These are phyloP conservation scores for Coffea canephora DNA, from an alignment of 257 asterid genomes.

Conservation along the genomic window DNA sequence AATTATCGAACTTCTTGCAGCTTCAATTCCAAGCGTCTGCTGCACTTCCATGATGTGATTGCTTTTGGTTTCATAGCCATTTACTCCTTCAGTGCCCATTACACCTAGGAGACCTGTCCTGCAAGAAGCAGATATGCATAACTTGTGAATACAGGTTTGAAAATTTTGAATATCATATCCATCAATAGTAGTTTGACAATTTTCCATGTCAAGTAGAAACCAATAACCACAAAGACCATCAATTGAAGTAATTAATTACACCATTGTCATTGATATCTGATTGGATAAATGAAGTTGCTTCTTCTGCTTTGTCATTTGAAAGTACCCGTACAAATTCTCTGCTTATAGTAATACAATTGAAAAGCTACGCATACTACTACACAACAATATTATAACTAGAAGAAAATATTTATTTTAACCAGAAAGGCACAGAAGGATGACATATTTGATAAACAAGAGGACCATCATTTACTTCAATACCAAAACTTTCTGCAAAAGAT, in stretches of 20 bases:
- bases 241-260: background rate
- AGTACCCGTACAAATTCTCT: too few relatives aligned
- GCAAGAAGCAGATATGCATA: constrained; percentile 21
- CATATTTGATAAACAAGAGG: background rate
- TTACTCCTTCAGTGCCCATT: constrained; percentile 87
- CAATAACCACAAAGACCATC: background rate
- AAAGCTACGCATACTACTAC: background rate
- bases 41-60: constrained; percentile 75
- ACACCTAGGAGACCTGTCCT: constrained; percentile 87
- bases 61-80: constrained; percentile 61
- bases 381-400: background rate
- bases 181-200: background rate
- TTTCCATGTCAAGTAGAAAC: too few relatives aligned
- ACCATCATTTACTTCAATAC: background rate
- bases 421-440: background rate
- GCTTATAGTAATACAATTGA: background rate
- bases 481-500: background rate
- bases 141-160: background rate
- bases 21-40: constrained; percentile 83
- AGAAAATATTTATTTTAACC: background rate
- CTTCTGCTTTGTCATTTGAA: background rate
- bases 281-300: background rate
- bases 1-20: constrained; percentile 72
- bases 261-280: background rate
- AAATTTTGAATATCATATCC: background rate